These are phyloP conservation scores for Pyrenochaeta sp. DNA, from an alignment of 2,329 filamentous ascomycete genomes.

Conservation along the genomic window DNA sequence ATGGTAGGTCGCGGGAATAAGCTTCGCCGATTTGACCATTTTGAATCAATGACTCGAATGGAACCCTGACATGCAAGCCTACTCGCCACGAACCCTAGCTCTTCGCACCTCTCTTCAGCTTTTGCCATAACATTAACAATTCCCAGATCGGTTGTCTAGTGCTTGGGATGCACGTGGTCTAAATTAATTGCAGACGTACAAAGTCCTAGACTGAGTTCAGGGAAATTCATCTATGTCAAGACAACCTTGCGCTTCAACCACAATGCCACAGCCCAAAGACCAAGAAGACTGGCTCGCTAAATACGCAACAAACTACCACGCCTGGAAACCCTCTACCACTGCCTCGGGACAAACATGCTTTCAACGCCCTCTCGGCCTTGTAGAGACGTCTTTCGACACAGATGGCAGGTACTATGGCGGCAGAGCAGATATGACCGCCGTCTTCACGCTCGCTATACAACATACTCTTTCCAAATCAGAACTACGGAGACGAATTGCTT, in stretches of 20 bases:
- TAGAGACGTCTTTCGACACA: conserved; percentile 56
- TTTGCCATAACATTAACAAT: too few relatives aligned
- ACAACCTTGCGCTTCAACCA: background rate
- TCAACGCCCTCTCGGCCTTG: conserved; percentile 52
- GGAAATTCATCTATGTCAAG: background rate
- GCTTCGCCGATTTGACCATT: background rate
- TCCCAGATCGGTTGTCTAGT: too few relatives aligned
- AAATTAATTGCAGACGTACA: too few relatives aligned
- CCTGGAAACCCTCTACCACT: conserved; percentile 40
- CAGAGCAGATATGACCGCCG: conserved; percentile 55
- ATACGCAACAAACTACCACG: conserved; percentile 51
- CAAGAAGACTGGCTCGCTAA: conserved; percentile 49
- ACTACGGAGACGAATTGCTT: conserved; percentile 45
- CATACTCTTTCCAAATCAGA: conserved; percentile 38
- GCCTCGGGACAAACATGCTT: conserved; percentile 33
- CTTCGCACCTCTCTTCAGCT: too few relatives aligned
- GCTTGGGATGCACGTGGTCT: too few relatives aligned
- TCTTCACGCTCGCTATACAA: conserved; percentile 49
- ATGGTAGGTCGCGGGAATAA: background rate
- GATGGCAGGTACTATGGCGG: conserved; percentile 57
- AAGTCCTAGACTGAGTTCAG: too few relatives aligned
- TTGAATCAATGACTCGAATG: background rate
- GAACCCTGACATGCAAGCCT: background rate
- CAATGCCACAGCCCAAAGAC: conserved; percentile 3
- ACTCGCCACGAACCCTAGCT: background rate